Evolutionary conservation across 192 early-diverging fungal species (phyloP).

Genomic region (Spizellomyces punctatus): DNA sequence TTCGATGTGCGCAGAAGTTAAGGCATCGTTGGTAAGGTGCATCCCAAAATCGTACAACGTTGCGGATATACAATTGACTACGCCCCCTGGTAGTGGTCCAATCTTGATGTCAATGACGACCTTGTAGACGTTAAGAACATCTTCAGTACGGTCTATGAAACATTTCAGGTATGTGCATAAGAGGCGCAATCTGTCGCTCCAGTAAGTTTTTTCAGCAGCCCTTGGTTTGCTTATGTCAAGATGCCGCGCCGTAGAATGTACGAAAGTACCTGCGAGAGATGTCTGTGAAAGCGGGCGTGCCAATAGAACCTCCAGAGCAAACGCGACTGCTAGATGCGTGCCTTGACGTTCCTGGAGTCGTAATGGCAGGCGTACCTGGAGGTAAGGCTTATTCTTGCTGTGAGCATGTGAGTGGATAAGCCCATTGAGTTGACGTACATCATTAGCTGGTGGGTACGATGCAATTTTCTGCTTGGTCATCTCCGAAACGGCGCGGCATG

Average conservation of each 20-base stretch:
- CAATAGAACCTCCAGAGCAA: slow-evolving; percentile 90
- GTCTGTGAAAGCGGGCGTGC: slow-evolving; percentile 71
- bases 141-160: slow-evolving; percentile 37
- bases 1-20: slow-evolving; percentile 43
- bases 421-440: neutral
- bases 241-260: slow-evolving; percentile 41
- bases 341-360: slow-evolving; percentile 73
- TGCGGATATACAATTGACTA: neutral
- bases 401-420: neutral
- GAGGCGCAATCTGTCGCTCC: neutral
- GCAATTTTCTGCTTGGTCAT: slow-evolving; percentile 88
- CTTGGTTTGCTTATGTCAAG: neutral
- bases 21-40: slow-evolving; percentile 8
- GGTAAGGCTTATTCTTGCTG: slow-evolving; percentile 46
- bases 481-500: slow-evolving; percentile 7
- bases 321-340: slow-evolving; percentile 85
- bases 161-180: slow-evolving; percentile 41
- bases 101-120: neutral
- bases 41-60: neutral
- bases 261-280: slow-evolving; percentile 73
- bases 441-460: slow-evolving; percentile 90
- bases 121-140: neutral
- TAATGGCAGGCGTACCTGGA: slow-evolving; percentile 95
- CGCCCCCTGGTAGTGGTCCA: neutral
- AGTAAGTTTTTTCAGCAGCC: neutral